Conservation (phyloP, 371 early-diverging fungal genomes). For the Circinella minor region DNA sequence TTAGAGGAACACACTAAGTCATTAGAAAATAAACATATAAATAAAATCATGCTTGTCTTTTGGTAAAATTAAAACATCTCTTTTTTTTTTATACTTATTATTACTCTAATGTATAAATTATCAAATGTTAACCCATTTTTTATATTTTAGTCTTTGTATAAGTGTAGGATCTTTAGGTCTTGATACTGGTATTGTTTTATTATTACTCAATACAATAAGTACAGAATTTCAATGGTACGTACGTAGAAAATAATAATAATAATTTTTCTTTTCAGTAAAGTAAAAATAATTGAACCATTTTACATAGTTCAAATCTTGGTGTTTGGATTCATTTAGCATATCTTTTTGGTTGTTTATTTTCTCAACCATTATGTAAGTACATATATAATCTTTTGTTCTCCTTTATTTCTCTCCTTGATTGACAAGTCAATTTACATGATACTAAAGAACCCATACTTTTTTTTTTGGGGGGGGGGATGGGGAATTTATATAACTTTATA, state of each 20-base stretch:
- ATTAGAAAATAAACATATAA: neutral
- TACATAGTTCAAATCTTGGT: neutral
- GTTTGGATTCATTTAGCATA: slow-evolving; percentile 2
- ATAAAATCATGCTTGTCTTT: neutral
- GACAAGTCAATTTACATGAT: neutral
- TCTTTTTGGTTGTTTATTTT: neutral
- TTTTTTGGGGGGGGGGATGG: neutral
- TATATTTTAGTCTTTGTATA: slow-evolving; percentile 6
- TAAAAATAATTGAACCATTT: too few relatives aligned
- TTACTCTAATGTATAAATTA: neutral
- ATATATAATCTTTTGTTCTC: neutral
- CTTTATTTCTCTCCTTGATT: neutral
- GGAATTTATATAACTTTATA: neutral
- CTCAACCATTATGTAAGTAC: neutral
- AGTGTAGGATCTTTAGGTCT: neutral
- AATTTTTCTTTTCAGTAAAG: neutral
- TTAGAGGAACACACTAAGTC: neutral
- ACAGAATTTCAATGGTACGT: slow-evolving; percentile 3
- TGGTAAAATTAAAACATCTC: neutral
- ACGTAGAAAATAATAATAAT: neutral
- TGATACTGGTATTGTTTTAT: neutral
- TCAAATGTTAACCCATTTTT: neutral
- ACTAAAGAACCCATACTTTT: neutral
- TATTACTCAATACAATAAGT: neutral
- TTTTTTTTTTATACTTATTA: too few relatives aligned